Evolutionary conservation across 2,329 filamentous ascomycete genomes (phyloP).

Genomic region (Colletotrichum sublineola): DNA sequence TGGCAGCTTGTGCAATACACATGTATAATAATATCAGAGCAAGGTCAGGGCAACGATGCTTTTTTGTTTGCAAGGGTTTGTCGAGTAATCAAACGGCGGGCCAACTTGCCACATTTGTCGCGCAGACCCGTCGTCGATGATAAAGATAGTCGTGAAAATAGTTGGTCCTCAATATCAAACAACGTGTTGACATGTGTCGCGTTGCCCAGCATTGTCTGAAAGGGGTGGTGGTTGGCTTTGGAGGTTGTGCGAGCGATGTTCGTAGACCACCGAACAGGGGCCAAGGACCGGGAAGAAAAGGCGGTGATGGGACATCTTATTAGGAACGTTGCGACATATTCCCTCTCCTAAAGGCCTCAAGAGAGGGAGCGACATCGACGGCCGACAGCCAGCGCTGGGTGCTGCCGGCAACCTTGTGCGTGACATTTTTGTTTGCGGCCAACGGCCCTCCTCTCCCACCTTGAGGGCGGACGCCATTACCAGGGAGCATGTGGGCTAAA

Average conservation of each 20-base stretch:
- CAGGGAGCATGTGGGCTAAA: background rate
- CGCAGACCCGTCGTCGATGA: background rate
- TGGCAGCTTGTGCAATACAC: background rate
- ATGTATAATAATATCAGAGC: background rate
- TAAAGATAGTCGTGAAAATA: background rate
- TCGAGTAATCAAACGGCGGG: background rate
- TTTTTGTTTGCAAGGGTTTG: background rate
- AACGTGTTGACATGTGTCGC: background rate
- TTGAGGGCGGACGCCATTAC: background rate
- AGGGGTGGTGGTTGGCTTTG: background rate
- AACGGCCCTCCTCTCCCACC: background rate
- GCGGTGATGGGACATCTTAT: background rate
- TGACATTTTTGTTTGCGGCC: background rate
- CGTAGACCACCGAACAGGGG: background rate
- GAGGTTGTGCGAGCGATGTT: background rate
- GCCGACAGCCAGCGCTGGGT: background rate
- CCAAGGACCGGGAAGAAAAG: background rate
- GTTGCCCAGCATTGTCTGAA: background rate
- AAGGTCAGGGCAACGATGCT: background rate
- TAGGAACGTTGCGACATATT: background rate
- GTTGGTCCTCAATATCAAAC: background rate
- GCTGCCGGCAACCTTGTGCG: background rate
- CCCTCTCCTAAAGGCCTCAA: background rate
- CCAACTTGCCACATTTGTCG: slow-evolving; percentile 1
- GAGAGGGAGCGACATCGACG: background rate